Evolutionary conservation across 768 basidiomycete species (phyloP).

Genomic region (Podaxis rugospora): DNA sequence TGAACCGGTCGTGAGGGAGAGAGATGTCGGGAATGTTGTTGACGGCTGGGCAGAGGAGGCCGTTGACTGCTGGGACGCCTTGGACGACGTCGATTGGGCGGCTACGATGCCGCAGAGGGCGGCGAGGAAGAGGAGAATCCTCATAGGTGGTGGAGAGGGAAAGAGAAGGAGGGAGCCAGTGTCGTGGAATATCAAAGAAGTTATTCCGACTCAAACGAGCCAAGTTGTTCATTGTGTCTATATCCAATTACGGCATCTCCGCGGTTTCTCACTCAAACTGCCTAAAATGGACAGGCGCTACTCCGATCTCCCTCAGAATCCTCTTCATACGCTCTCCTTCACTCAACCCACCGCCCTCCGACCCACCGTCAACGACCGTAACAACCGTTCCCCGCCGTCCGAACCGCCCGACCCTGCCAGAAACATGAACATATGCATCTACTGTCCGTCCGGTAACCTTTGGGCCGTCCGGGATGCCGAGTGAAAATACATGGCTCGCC

Average conservation of each 20-base stretch:
- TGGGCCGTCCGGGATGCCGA: conserved; percentile 52
- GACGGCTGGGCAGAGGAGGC: conserved; percentile 13
- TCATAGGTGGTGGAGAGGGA: conserved; percentile 13
- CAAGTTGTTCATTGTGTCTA: conserved; percentile 6
- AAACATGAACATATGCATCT: conserved; percentile 64
- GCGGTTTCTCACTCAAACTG: conserved; percentile 41
- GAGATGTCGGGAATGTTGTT: conserved; percentile 38
- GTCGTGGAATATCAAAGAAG: conserved; percentile 8
- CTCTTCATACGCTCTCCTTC: conserved; percentile 32
- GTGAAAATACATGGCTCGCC: conserved; percentile 71
- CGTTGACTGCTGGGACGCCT: conserved; percentile 10
- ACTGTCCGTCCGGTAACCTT: conserved; percentile 36
- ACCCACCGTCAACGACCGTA: conserved; percentile 46
- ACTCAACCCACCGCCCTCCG: conserved; percentile 22
- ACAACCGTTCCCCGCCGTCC: conserved; percentile 64
- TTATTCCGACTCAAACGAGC: conserved; percentile 10
- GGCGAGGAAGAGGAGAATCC: conserved; percentile 18
- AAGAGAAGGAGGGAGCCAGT: conserved; percentile 8
- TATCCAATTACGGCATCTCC: neutral
- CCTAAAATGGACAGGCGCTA: conserved; percentile 41
- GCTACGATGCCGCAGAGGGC: conserved; percentile 13
- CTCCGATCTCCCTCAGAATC: conserved; percentile 40
- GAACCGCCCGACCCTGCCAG: conserved; percentile 75
- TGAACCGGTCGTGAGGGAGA: conserved; percentile 46
- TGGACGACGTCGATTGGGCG: conserved; percentile 15